These are phyloP conservation scores for Globisporangium polare DNA, from an alignment of 352 stramenopile genomes.

Conservation along the genomic window DNA sequence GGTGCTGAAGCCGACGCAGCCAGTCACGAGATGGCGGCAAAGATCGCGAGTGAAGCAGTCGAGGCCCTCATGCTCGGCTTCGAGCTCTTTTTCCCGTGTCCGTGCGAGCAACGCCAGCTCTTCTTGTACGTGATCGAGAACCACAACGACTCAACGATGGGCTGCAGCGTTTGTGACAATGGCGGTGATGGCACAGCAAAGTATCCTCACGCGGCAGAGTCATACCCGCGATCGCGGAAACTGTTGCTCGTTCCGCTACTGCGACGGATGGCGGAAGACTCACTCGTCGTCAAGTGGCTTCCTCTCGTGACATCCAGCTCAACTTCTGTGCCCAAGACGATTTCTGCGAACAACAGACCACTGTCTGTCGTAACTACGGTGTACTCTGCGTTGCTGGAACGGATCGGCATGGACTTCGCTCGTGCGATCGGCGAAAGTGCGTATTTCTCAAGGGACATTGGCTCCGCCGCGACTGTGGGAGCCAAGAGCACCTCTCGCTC, in stretches of 20 bases:
- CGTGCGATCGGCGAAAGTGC: conserved; percentile 3
- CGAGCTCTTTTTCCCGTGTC: conserved; percentile 87
- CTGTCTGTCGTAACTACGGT: conserved; percentile 6
- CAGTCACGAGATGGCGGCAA: conserved; percentile 16
- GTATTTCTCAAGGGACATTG: neutral
- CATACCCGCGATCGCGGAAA: conserved; percentile 23
- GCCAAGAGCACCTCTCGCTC: neutral
- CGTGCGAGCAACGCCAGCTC: conserved; percentile 59
- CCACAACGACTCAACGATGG: neutral
- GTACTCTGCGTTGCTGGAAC: conserved; percentile 14
- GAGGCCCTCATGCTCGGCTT: conserved; percentile 71
- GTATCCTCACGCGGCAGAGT: conserved; percentile 1
- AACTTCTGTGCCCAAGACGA: neutral
- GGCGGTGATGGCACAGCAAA: neutral
- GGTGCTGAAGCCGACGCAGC: conserved; percentile 4
- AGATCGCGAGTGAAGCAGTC: conserved; percentile 42
- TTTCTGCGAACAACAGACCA: neutral
- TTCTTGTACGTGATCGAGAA: conserved; percentile 36
- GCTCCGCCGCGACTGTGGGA: too few species aligned
- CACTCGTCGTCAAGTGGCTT: conserved; percentile 40
- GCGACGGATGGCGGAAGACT: conserved; percentile 62
- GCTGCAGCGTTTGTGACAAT: neutral
- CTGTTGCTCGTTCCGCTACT: conserved; percentile 59
- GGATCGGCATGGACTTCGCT: conserved; percentile 6
- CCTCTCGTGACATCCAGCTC: conserved; percentile 8